Conservation (phyloP, 768 basidiomycete species). For the Leccinum fibrillosum region DNA sequence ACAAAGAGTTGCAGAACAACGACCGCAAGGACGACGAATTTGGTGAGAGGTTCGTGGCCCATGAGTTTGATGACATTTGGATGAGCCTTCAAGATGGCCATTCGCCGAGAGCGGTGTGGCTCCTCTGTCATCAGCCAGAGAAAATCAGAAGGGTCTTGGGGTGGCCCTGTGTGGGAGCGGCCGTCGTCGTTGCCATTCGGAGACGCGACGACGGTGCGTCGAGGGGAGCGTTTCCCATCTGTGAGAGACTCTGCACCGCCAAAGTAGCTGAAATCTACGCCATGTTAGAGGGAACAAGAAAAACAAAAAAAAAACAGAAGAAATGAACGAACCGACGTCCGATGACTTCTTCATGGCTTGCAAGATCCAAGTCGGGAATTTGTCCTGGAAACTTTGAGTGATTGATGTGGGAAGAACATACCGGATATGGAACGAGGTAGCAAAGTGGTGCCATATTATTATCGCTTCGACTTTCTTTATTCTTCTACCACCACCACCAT, state of each 20-base stretch:
- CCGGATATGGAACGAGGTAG: slow-evolving; percentile 16
- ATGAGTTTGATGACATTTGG: slow-evolving; percentile 96
- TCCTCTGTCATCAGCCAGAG: slow-evolving; percentile 98
- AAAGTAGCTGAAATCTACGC: slow-evolving; percentile 70
- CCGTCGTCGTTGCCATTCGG: slow-evolving; percentile 40
- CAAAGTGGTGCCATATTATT: slow-evolving; percentile 20
- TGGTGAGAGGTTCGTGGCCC: slow-evolving; percentile 91
- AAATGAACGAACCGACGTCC: slow-evolving; percentile 19
- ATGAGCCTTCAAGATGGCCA: slow-evolving; percentile 90
- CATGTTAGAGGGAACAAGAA: not conserved
- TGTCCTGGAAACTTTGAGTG: not conserved
- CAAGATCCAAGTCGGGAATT: not conserved
- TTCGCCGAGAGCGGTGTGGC: slow-evolving; percentile 85
- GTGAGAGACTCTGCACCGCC: slow-evolving; percentile 79
- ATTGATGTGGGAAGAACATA: slow-evolving; percentile 24
- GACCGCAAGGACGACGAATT: slow-evolving; percentile 83
- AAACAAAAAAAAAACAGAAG: too few relatives aligned
- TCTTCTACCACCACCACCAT: not conserved
- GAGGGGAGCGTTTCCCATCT: slow-evolving; percentile 51
- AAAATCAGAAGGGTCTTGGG: slow-evolving; percentile 81
- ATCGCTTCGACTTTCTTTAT: not conserved
- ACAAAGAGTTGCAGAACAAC: slow-evolving; percentile 67
- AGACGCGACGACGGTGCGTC: slow-evolving; percentile 47
- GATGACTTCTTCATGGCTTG: slow-evolving; percentile 13
- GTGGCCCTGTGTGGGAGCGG: slow-evolving; percentile 45